Evolutionary conservation across 345 rosid genomes (phyloP).

Genomic region (Euphorbia lathyris): DNA sequence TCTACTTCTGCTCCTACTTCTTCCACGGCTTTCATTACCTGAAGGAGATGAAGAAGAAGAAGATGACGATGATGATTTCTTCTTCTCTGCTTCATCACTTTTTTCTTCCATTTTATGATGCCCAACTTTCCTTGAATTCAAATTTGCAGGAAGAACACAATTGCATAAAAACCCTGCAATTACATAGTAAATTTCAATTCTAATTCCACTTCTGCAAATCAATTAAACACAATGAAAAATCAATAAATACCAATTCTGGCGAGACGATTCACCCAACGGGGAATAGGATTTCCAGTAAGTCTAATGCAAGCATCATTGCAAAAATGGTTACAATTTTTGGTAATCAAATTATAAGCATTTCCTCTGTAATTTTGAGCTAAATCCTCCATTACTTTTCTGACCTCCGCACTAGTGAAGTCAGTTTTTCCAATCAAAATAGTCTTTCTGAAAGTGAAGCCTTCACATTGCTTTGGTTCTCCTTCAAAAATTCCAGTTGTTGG

Average conservation of each 20-base stretch:
- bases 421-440: slow-evolving; percentile 85
- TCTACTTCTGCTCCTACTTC: slow-evolving; percentile 69
- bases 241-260: slow-evolving; percentile 74
- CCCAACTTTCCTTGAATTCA: slow-evolving; percentile 60
- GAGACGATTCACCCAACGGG: slow-evolving; percentile 94
- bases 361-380: slow-evolving; percentile 70
- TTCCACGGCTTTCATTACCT: slow-evolving; percentile 45
- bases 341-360: slow-evolving; percentile 81
- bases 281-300: slow-evolving; percentile 79
- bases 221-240: too few relatives aligned
- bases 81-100: slow-evolving; percentile 55
- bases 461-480: slow-evolving; percentile 86
- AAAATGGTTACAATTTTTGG: slow-evolving; percentile 97
- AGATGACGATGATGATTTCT: slow-evolving; percentile 50
- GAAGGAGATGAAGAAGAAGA: slow-evolving; percentile 66
- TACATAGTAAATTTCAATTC: neutral
- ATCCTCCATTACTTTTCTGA: slow-evolving; percentile 77
- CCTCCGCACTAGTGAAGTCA: slow-evolving; percentile 55
- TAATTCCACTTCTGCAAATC: too few relatives aligned
- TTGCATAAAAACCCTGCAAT: slow-evolving; percentile 72
- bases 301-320: slow-evolving; percentile 80
- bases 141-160: slow-evolving; percentile 82
- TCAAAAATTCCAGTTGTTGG: slow-evolving; percentile 94
- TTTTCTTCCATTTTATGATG: slow-evolving; percentile 61
- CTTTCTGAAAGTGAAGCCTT: slow-evolving; percentile 85